A percentile compares a stretch with the other conserved stretches of the same genome.
Conservation (phyloP, 2,329 filamentous ascomycete genomes). For the Fusarium sublunatum region DNA sequence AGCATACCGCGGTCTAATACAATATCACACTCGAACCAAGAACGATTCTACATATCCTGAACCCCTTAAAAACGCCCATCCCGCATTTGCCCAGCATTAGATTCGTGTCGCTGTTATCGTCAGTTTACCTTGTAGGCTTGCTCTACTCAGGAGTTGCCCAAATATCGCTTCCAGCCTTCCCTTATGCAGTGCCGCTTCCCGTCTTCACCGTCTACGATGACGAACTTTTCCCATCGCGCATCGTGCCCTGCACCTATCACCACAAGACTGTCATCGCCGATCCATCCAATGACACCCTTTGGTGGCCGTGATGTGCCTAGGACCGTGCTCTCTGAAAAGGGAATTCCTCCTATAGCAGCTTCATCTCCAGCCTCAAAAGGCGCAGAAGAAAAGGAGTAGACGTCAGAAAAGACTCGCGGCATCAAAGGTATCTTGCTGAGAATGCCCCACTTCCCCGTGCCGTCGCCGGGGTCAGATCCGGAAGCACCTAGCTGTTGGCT, state of each 20-base stretch:
- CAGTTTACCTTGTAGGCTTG: background rate
- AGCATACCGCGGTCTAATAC: conserved; percentile 38
- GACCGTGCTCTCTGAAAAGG: conserved; percentile 58
- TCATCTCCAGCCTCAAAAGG: conserved; percentile 89
- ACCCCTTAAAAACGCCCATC: conserved; percentile 40
- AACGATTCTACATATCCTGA: conserved; percentile 26
- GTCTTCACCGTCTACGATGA: conserved; percentile 74
- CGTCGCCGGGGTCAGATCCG: conserved; percentile 58
- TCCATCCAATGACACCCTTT: conserved; percentile 90
- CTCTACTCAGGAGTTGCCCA: conserved; percentile 57
- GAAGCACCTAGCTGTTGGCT: conserved; percentile 46
- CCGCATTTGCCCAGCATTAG: conserved; percentile 31
- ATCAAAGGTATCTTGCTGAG: conserved; percentile 85
- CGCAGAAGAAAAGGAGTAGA: conserved; percentile 84
- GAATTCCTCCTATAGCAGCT: conserved; percentile 58
- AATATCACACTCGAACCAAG: conserved; percentile 28
- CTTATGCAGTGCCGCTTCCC: conserved; percentile 74
- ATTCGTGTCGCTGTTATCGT: conserved; percentile 14
- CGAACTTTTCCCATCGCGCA: conserved; percentile 89
- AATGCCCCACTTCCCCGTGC: conserved; percentile 84
- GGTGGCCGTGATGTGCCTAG: conserved; percentile 68
- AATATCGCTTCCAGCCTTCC: conserved; percentile 86
- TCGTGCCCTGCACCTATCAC: conserved; percentile 84
- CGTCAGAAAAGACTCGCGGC: conserved; percentile 87
- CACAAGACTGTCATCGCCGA: conserved; percentile 76